Conservation (phyloP, 345 rosid species). For the Arabidopsis thaliana region DNA sequence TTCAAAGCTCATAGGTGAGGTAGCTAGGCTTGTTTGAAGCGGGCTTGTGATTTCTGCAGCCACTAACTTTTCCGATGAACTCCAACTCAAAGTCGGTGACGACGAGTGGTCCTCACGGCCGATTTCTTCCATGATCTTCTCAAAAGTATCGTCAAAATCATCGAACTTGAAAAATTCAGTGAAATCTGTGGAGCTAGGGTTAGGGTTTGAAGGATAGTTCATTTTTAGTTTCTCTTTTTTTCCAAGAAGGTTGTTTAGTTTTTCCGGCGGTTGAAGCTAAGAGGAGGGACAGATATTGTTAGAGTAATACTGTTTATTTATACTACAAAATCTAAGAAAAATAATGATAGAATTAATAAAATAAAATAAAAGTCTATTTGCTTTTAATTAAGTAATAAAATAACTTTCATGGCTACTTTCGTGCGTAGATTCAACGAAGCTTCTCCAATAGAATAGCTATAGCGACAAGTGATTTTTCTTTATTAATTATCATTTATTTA, state of each 20-base stretch:
- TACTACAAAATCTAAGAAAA: constrained; percentile 5
- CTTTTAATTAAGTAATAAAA: constrained; percentile 17
- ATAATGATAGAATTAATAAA: not conserved
- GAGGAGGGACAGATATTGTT: constrained; percentile 33
- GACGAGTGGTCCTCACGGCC: constrained; percentile 36
- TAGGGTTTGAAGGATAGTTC: constrained; percentile 47
- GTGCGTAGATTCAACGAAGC: constrained; percentile 35
- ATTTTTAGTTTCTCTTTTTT: constrained; percentile 4
- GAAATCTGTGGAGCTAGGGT: constrained; percentile 36
- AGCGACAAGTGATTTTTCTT: constrained; percentile 23
- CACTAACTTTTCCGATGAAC: constrained; percentile 39
- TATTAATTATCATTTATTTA: constrained; percentile 1
- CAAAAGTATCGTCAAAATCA: constrained; percentile 23
- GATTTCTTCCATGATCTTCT: constrained; percentile 36
- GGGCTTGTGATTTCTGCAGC: constrained; percentile 39
- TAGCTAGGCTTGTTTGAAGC: constrained; percentile 30
- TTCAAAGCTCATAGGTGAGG: constrained; percentile 37
- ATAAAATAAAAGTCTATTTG: constrained; percentile 21
- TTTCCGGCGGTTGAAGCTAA: constrained; percentile 23
- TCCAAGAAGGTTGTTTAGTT: not conserved
- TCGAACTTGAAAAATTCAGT: constrained; percentile 26
- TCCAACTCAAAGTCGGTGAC: constrained; percentile 37
- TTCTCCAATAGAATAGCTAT: constrained; percentile 21
- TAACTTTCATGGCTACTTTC: constrained; percentile 29
- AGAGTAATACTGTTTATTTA: constrained; percentile 34